phyloP scores from a whole-genome alignment of 169 alveolate genomes.

The Neospora caninum region DNA sequence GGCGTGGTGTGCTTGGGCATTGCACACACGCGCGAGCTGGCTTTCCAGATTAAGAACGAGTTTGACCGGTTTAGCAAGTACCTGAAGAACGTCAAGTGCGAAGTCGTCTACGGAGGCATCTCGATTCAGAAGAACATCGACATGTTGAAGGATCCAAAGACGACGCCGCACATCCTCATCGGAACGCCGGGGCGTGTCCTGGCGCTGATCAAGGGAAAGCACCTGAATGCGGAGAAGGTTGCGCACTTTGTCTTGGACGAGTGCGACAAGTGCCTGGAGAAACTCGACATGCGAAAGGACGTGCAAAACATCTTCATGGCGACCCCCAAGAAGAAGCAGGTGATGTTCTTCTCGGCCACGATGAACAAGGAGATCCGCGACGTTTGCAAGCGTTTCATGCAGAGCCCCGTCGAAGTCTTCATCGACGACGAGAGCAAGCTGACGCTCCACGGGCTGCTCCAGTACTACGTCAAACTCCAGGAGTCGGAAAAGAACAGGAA shows the following conservation, averaged over 20 bases:
- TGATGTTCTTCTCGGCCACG: conserved; percentile 99
- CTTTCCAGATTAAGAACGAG: conserved; percentile 98
- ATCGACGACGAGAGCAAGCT: conserved; percentile 99
- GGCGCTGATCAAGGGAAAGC: conserved; percentile 93
- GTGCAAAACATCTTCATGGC: conserved; percentile 97
- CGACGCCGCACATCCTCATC: conserved; percentile 96
- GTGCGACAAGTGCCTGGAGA: conserved; percentile 99
- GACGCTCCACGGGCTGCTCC: conserved; percentile 98
- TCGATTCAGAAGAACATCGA: conserved; percentile 93
- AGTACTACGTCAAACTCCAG: conserved; percentile 96
- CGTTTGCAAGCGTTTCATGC: conserved; percentile 98
- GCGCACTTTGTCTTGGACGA: conserved; percentile 99
- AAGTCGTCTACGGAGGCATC: conserved; percentile 98
- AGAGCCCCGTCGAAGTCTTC: conserved; percentile 96
- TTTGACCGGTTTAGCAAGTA: conserved; percentile 96
- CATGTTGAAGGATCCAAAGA: conserved; percentile 92
- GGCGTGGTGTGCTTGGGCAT: conserved; percentile 90
- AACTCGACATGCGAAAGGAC: conserved; percentile 97
- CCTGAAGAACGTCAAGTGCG: conserved; percentile 93
- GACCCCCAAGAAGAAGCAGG: conserved; percentile 98
- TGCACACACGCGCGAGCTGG: conserved; percentile 99
- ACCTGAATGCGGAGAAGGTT: conserved; percentile 91
- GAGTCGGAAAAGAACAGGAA: conserved; percentile 98
- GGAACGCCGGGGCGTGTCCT: conserved; percentile 99
- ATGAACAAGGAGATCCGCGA: conserved; percentile 95